A percentile compares a stretch with the other conserved stretches of the same genome.
These are phyloP conservation scores for Chalciporus piperatus DNA, from an alignment of 768 basidiomycete genomes.

Conservation along the genomic window DNA sequence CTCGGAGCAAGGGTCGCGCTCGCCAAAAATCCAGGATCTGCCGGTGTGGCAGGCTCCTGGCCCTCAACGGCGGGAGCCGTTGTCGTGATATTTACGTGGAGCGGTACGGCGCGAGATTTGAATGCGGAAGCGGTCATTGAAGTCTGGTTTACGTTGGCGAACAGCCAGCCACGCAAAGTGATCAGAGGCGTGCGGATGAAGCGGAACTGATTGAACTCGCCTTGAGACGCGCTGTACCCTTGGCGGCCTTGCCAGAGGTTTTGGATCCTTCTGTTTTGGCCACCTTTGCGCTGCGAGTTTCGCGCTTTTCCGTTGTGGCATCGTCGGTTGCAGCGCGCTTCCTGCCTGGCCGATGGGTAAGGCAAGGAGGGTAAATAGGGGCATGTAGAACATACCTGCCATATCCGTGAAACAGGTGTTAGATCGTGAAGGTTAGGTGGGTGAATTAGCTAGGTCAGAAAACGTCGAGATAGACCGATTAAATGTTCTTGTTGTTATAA, in stretches of 20 bases:
- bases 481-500: slow-evolving; percentile 9
- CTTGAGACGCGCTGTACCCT: slow-evolving; percentile 45
- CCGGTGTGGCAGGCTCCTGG: slow-evolving; percentile 31
- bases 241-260: slow-evolving; percentile 32
- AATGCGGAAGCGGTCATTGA: slow-evolving; percentile 50
- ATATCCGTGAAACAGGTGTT: slow-evolving; percentile 10
- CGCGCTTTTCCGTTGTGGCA: slow-evolving; percentile 26
- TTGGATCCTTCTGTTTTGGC: slow-evolving; percentile 43
- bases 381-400: slow-evolving; percentile 25
- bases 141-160: slow-evolving; percentile 31
- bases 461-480: neutral
- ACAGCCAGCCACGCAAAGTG: neutral
- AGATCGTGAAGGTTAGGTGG: neutral
- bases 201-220: slow-evolving; percentile 26
- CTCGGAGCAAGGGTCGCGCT: slow-evolving; percentile 53
- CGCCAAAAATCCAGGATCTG: slow-evolving; percentile 63
- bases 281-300: slow-evolving; percentile 48
- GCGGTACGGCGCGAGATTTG: slow-evolving; percentile 62
- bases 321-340: slow-evolving; percentile 46
- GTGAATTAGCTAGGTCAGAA: neutral
- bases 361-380: slow-evolving; percentile 11
- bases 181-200: neutral
- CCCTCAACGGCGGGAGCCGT: slow-evolving; percentile 48
- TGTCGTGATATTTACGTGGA: slow-evolving; percentile 67
- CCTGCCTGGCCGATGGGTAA: slow-evolving; percentile 29